phyloP scores from a whole-genome alignment of 768 basidiomycete genomes.

The Infundibulicybe gibba region DNA sequence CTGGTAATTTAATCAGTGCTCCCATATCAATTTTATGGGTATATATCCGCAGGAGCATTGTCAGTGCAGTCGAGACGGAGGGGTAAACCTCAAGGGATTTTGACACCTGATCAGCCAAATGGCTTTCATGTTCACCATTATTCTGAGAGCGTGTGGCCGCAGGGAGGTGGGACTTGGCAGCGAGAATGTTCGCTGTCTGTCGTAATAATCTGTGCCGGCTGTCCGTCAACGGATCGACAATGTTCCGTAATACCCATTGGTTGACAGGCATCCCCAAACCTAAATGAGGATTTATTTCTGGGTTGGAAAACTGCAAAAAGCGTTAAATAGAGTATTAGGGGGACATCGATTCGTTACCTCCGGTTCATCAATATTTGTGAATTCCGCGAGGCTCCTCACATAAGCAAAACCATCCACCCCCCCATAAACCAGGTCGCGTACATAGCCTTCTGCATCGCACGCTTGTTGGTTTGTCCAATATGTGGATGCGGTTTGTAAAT shows the following conservation, averaged over 20 bases:
- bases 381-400: conserved; percentile 73
- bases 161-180: conserved; percentile 5
- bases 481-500: conserved; percentile 13
- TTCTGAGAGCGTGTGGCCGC: conserved; percentile 3
- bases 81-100: conserved; percentile 41
- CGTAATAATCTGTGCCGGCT: conserved; percentile 43
- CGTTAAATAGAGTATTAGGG: background rate
- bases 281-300: conserved; percentile 8
- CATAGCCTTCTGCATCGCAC: conserved; percentile 58
- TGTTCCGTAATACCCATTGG: conserved; percentile 37
- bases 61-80: conserved; percentile 32
- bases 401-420: conserved; percentile 77
- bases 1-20: conserved; percentile 40
- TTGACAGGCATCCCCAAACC: conserved; percentile 34
- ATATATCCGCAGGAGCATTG: conserved; percentile 36
- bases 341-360: too few species aligned
- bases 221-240: conserved; percentile 45
- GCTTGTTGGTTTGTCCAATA: conserved; percentile 52
- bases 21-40: conserved; percentile 53
- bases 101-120: conserved; percentile 29
- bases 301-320: background rate
- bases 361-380: conserved; percentile 33
- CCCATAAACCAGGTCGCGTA: conserved; percentile 76
- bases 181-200: conserved; percentile 31
- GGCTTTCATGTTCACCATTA: background rate